Conservation (phyloP, 164 flowering plant genomes). For the Stephania japonica region DNA sequence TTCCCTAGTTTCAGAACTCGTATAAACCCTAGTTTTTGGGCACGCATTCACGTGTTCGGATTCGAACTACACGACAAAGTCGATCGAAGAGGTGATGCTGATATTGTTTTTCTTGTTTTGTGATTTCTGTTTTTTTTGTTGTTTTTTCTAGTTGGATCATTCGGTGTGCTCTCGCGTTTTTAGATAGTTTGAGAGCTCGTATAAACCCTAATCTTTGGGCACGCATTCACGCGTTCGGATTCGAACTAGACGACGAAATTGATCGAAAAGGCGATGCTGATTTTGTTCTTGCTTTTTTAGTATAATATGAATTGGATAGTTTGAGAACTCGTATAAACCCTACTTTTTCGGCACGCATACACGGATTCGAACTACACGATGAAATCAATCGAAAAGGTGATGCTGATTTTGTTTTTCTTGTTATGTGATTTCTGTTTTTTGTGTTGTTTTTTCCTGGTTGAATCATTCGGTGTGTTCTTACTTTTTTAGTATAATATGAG, state of each 20-base stretch:
- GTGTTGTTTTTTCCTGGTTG: background rate
- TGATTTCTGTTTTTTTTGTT: no score
- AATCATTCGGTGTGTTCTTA: background rate
- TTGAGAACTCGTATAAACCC: background rate
- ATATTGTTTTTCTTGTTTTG: no score
- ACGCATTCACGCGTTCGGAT: background rate
- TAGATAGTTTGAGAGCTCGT: background rate
- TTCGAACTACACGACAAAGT: background rate
- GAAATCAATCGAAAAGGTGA: constrained; percentile 6
- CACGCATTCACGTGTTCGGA: background rate
- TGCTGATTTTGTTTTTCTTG: background rate
- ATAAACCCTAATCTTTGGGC: background rate
- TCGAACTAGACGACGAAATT: background rate
- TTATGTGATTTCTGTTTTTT: background rate
- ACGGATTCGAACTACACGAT: background rate
- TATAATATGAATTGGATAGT: no score
- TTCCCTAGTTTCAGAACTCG: background rate
- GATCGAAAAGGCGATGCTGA: no score
- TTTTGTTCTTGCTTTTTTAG: no score
- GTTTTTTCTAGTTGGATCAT: no score
- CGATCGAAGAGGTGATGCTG: no score
- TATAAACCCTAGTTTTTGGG: background rate
- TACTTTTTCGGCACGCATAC: background rate
- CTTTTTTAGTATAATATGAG: background rate
- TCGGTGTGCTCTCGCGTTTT: no score